A percentile compares a stretch with the other conserved stretches of the same genome.
Evolutionary conservation across 176 grass and related monocot genomes (phyloP).

Genomic region (Secale cereale): DNA sequence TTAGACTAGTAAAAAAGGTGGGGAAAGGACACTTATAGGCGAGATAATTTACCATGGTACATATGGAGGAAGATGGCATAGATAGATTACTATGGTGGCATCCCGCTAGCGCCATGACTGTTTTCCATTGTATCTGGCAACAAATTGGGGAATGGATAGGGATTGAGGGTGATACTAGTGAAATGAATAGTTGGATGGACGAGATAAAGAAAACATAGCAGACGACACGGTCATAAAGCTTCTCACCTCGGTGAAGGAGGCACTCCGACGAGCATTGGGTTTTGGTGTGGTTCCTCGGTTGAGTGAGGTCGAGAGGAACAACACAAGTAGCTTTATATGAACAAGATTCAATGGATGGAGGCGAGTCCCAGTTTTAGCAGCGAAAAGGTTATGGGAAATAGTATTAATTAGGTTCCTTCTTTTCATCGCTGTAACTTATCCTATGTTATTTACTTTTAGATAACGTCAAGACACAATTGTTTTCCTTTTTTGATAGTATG

Average conservation of each 20-base stretch:
- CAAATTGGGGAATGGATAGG: background rate
- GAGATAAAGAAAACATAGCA: background rate
- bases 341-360: background rate
- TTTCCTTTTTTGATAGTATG: too few relatives aligned
- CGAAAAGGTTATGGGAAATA: background rate
- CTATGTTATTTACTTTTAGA: too few relatives aligned
- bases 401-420: background rate
- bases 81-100: background rate
- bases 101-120: background rate
- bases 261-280: background rate
- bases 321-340: background rate
- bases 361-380: background rate
- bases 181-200: background rate
- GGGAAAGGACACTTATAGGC: background rate
- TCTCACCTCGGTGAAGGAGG: background rate
- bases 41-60: background rate
- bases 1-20: background rate
- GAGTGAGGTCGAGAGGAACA: background rate
- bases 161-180: too few relatives aligned
- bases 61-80: background rate
- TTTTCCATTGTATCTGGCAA: background rate
- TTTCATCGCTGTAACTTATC: too few relatives aligned
- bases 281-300: background rate
- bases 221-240: background rate
- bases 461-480: too few relatives aligned